Conservation (phyloP, 176 grass and related monocot species). For the Triticum turgidum region DNA sequence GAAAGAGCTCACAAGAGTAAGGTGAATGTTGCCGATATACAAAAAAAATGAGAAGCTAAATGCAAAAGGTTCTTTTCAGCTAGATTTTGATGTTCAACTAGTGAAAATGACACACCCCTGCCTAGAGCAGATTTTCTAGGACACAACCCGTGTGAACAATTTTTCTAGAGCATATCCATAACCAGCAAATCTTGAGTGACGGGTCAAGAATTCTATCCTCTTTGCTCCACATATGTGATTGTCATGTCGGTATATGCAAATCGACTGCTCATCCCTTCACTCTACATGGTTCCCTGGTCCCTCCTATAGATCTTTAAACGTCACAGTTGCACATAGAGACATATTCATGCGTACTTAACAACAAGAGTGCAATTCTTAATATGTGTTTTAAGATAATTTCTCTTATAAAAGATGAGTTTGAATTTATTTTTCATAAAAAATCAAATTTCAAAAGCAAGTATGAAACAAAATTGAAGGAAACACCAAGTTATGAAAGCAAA, state of each 20-base stretch:
- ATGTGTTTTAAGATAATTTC: no score
- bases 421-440: not conserved
- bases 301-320: no score
- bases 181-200: not conserved
- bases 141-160: not conserved
- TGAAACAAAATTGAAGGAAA: not conserved
- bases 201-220: not conserved
- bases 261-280: not conserved
- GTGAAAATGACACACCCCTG: not conserved
- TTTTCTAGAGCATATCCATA: not conserved
- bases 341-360: not conserved
- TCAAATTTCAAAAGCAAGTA: not conserved
- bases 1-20: not conserved
- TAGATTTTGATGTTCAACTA: not conserved
- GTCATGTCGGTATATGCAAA: not conserved
- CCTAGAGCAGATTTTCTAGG: not conserved
- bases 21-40: not conserved
- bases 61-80: not conserved
- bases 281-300: not conserved
- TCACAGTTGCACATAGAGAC: not conserved
- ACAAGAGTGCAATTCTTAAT: not conserved
- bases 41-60: not conserved
- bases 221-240: not conserved
- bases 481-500: not conserved
- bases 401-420: not conserved